phyloP scores from a whole-genome alignment of 768 basidiomycete species.

The Agaricus sinodeliciosus region DNA sequence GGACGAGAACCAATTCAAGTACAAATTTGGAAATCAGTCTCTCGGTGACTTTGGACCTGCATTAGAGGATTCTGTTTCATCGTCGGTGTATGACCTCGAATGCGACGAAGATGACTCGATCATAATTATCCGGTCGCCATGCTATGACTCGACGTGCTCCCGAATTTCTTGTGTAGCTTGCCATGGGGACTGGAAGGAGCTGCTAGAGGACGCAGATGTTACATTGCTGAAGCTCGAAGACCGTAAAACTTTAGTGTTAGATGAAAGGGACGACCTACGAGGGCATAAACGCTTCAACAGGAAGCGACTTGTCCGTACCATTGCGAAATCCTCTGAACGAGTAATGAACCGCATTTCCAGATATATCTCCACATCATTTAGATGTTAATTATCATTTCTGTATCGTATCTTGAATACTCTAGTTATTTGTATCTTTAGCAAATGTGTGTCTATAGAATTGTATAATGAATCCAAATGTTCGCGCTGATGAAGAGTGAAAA shows the following conservation, averaged over 20 bases:
- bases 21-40: not conserved
- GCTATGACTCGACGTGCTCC: not conserved
- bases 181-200: not conserved
- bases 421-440: not conserved
- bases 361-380: not conserved
- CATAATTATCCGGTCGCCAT: not conserved
- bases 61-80: constrained; percentile 9
- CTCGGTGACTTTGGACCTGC: constrained; percentile 15
- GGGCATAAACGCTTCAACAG: not conserved
- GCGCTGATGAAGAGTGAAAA: too few relatives aligned
- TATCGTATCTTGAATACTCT: not conserved
- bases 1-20: too few relatives aligned
- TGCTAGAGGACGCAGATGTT: too few relatives aligned
- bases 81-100: not conserved
- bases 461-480: too few relatives aligned
- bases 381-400: not conserved
- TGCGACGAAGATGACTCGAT: not conserved
- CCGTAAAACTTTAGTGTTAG: not conserved
- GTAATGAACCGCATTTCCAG: not conserved
- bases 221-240: not conserved
- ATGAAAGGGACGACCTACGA: not conserved
- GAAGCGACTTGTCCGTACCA: not conserved
- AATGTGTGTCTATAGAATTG: not conserved
- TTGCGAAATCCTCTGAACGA: not conserved
- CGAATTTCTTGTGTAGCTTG: not conserved